Evolutionary conservation across 495 filamentous ascomycete species (phyloP), one percentile per base, ranked within the genome.

Genomic region (Haplographium delicatum): DNA sequence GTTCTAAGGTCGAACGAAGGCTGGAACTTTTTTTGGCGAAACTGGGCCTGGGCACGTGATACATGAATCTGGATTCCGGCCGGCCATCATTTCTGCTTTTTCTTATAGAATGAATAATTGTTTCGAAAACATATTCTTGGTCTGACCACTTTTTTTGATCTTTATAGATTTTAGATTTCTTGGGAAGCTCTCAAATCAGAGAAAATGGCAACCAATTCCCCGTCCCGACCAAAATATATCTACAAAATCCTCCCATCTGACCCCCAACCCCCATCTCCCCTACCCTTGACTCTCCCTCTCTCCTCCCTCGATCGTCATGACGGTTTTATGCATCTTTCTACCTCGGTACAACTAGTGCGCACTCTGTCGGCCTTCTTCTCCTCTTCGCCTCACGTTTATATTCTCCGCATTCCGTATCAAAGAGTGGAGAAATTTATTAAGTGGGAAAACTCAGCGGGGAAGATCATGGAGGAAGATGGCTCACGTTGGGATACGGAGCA

Each of bases 281-380:
- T 69, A 10, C 63, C 66, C 0, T 37, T n/a, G 1, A 50, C 35
- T 16, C 54, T 65, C 22, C 63, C 60, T 1, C 48, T 64, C 44
- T 67, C 66, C 4, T 33, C 45, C 10, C 48, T 64, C 9, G 66
- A 68, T 51, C 41, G 53, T 11, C 24, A 51, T 7, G 64, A 67
- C 19, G 57, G 59, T 19, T 68, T 66, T 58, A 64, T 68, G 31
- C 66, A 68, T 46, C 53, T 65, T 16, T 59, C 53, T 18, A 67
- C 66, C 11, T 60, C 64, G 7, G 16, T 25, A 30, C 66, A 68
- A 49, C 47, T 57, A 1, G 53, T 63, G 4, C 50, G 49, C 9
- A 68, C 66, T 1, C 52, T 65, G 8, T 47, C 37, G 5, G 44
- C 33, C 13, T 67, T 67, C 53, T 68, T 65, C 51, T 19, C 44